Evolutionary conservation across 2,329 filamentous ascomycete genomes (phyloP).

Genomic region (Fusarium sp.): DNA sequence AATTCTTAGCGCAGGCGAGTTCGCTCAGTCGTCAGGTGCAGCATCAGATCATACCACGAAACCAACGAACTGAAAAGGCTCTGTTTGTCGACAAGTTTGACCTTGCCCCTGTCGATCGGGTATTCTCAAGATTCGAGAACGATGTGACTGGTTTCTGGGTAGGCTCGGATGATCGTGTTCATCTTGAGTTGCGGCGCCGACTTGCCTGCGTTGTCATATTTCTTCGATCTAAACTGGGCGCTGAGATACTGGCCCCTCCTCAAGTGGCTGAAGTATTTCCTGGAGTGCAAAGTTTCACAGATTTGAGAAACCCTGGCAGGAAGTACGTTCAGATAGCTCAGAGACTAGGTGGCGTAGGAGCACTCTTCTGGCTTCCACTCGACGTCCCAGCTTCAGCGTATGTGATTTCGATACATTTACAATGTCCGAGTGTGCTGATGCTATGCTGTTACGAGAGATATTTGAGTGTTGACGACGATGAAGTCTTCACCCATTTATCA

Average conservation of each 20-base stretch:
- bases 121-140: slow-evolving; percentile 12
- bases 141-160: slow-evolving; percentile 39
- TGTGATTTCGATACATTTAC: not conserved
- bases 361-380: slow-evolving; percentile 44
- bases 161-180: slow-evolving; percentile 3
- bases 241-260: slow-evolving; percentile 18
- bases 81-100: slow-evolving; percentile 32
- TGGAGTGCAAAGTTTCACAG: slow-evolving; percentile 17
- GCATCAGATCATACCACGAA: slow-evolving; percentile 41
- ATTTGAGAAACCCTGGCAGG: slow-evolving; percentile 43
- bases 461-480: slow-evolving; percentile 44
- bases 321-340: slow-evolving; percentile 46
- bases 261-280: slow-evolving; percentile 27
- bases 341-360: slow-evolving; percentile 39
- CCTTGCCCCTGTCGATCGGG: slow-evolving; percentile 11
- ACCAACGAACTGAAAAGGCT: slow-evolving; percentile 41
- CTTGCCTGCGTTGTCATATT: slow-evolving; percentile 41
- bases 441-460: slow-evolving; percentile 44
- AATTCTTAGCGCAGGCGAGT: slow-evolving; percentile 39
- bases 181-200: slow-evolving; percentile 41
- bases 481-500: slow-evolving; percentile 37
- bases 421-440: not conserved
- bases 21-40: slow-evolving; percentile 36
- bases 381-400: slow-evolving; percentile 45
- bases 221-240: slow-evolving; percentile 37